Evolutionary conservation across 2,329 filamentous ascomycete species (phyloP).

Genomic region (Tolypocladium ophioglossoides): DNA sequence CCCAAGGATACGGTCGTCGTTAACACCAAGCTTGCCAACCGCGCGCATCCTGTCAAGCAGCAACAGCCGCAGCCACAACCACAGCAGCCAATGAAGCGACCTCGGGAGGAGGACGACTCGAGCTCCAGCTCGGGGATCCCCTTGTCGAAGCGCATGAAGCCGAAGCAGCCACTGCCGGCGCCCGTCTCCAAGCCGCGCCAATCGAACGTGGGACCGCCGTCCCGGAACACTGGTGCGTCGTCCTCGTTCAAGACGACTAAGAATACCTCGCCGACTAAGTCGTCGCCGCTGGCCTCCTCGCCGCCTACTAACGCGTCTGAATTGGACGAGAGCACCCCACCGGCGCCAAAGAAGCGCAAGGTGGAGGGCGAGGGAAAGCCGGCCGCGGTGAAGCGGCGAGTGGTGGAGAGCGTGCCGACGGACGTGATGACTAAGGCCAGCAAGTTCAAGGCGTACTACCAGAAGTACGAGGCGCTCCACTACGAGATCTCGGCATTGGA

Average conservation of each 20-base stretch:
- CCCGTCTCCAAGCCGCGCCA: slow-evolving; percentile 31
- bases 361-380: slow-evolving; percentile 15
- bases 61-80: slow-evolving; percentile 12
- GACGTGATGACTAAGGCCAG: slow-evolving; percentile 43
- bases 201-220: slow-evolving; percentile 35
- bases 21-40: slow-evolving; percentile 21
- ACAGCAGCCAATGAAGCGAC: slow-evolving; percentile 33
- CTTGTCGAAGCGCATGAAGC: slow-evolving; percentile 46
- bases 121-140: slow-evolving; percentile 51
- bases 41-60: slow-evolving; percentile 21
- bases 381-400: slow-evolving; percentile 17
- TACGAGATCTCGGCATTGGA: slow-evolving; percentile 39
- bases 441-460: slow-evolving; percentile 45
- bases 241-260: slow-evolving; percentile 38
- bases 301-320: slow-evolving; percentile 57
- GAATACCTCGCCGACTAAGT: slow-evolving; percentile 49
- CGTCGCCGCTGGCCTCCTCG: slow-evolving; percentile 54
- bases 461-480: slow-evolving; percentile 46
- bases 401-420: slow-evolving; percentile 15
- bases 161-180: slow-evolving; percentile 27
- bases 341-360: slow-evolving; percentile 33
- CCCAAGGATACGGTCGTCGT: slow-evolving; percentile 21
- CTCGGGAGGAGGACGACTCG: slow-evolving; percentile 41
- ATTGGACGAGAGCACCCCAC: slow-evolving; percentile 34
- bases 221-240: slow-evolving; percentile 25